Base-by-base conservation (phyloP, 2,329 filamentous ascomycete species). In the Gaeumannomyces sp. region DNA sequence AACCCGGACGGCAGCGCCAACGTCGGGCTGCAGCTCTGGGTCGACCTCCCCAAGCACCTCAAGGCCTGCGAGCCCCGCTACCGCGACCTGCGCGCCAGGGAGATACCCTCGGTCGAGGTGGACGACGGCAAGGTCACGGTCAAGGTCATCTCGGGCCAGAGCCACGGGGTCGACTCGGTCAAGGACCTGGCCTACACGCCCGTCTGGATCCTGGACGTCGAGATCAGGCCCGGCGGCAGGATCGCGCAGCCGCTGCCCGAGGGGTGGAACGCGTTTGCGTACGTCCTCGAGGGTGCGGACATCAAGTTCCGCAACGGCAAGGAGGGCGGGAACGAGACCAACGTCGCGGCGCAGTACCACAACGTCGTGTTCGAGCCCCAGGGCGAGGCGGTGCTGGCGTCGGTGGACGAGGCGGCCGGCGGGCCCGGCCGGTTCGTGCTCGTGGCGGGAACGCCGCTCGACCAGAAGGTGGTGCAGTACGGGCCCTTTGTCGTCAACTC, bases 61-160 rank as follows among this genome's bases (percentile, higher is more conserved):
- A 98, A 98, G 82, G 82, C 81, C 69, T 96, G 92, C 79, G 94
- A 98, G 76, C 94, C 94, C 53, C 85, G 94, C 60, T 98, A 98
- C 77, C 90, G 94, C 65, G 94, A 98, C 76, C 79, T 98, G 63
- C 82, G 86, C 63, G 90, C 89, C 0, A 74, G 74, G 5, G 94
- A 98, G 78, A 94, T 98, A 70, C 94, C 94, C 0, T 72, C 79
- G 4, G 91, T 86, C n/a, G 85, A 83, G 10, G 78, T 86, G 35
- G 91, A 95, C 70, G 86, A 87, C 59, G 90, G 85, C 64, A 89
- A 85, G 68, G 92, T 96, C 25, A 82, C 81, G 57, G 83, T 98
- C 69, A 97, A 97, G 78, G 90, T 98, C 70, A 98, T 98, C 70
- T 93, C 89, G 0, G 95, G 94, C 27, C 87, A 90, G 74, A 89